phyloP scores from a whole-genome alignment of 768 basidiomycete genomes.

The Coprinopsis sp. region DNA sequence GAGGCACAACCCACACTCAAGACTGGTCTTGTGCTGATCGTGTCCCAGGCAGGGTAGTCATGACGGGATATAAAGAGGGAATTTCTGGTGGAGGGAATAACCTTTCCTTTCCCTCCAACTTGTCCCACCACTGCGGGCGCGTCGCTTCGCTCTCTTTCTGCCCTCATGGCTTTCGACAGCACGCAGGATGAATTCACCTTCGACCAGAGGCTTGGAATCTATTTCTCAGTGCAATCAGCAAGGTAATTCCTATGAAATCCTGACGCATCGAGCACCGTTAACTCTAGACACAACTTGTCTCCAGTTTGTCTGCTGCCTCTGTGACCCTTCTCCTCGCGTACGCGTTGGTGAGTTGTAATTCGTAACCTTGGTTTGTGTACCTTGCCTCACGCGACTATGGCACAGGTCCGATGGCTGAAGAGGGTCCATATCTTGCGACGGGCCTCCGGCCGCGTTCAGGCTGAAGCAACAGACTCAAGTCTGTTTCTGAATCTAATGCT shows the following conservation, averaged over 20 bases:
- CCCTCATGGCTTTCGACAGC: neutral
- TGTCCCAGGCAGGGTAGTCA: no score
- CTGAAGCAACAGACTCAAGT: slow-evolving; percentile 28
- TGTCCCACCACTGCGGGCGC: no score
- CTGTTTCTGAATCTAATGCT: slow-evolving; percentile 47
- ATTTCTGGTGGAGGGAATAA: no score
- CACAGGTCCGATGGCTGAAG: slow-evolving; percentile 15
- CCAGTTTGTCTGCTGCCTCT: slow-evolving; percentile 18
- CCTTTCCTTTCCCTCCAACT: no score
- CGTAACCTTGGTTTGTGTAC: neutral
- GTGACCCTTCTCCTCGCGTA: slow-evolving; percentile 20
- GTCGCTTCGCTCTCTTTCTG: neutral
- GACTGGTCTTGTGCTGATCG: no score
- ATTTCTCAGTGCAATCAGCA: neutral
- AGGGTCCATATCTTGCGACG: slow-evolving; percentile 12
- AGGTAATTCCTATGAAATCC: neutral
- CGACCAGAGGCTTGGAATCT: slow-evolving; percentile 1
- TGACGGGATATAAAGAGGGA: no score
- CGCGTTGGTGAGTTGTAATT: slow-evolving; percentile 17
- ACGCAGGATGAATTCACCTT: neutral
- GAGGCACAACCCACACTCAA: no score
- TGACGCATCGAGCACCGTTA: neutral
- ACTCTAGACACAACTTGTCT: neutral
- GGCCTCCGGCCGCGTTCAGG: slow-evolving; percentile 3
- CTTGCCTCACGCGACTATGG: slow-evolving; percentile 11